Base-by-base conservation (phyloP, 331 rosid species). In the Rosa hybrid region DNA sequence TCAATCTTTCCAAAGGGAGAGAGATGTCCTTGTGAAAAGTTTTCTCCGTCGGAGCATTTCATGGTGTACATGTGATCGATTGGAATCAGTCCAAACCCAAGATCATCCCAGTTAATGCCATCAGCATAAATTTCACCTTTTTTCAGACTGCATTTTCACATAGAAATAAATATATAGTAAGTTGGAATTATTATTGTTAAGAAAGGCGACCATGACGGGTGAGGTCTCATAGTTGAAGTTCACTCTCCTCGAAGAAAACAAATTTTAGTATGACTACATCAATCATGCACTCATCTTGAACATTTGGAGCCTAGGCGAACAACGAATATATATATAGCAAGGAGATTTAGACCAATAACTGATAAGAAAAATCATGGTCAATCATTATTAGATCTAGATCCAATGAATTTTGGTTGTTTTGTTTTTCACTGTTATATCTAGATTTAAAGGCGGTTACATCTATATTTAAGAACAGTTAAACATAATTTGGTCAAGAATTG, bases 31-130 rank as follows among this genome's bases (percentile, higher is more conserved):
- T 81, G 49, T 7, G 89, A 81, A 23, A 90, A 90, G 12, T 75
- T 7, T 0, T 83, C 84, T 16, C 84, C 91, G 1, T 79, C 50
- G 49, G 80, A 42, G 51, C 88, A 90, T 83, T 86, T 78, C 90
- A 83, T 87, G 5, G 76, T 75, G 71, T 84, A 78, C 94, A 90
- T 91, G 79, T 77, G 87, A 78, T 91, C 94, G 8, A 90, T 87
- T 1, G 85, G 88, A 68, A 63, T 27, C 2, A 85, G 2, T 69
- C 20, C 10, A 62, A 83, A 91, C 73, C 78, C 88, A 68, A 90
- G 89, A 45, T 81, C 84, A 30, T 91, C 92, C 94, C 94, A 90
- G 64, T 88, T 81, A 0, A 89, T 5, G 0, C 87, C 77, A 18
- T 70, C 84, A 51, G 62, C 53, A 34, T 20, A 48, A 70, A 82